Percentiles rank a stretch among this genome's conserved stretches.
Evolutionary conservation across 225 moss, liverwort and hornwort species (phyloP).

Genomic region (Sphagnum contortum): DNA sequence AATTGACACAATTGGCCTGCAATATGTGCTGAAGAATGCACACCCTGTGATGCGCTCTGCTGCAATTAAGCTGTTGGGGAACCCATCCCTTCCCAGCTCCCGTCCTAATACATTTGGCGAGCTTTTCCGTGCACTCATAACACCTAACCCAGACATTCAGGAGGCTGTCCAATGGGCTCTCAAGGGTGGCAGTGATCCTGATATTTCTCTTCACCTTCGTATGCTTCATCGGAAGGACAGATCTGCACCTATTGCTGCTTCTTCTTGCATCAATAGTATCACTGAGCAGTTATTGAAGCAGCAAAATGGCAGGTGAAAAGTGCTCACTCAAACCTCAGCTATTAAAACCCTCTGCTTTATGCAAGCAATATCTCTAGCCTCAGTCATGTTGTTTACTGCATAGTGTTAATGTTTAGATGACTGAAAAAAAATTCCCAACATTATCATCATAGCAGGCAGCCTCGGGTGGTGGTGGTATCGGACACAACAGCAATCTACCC

Average conservation of each 20-base stretch:
- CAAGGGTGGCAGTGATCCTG: conserved; percentile 41
- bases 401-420: too few species aligned
- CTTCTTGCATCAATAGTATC: conserved; percentile 34
- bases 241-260: conserved; percentile 23
- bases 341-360: background rate
- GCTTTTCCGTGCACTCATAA: conserved; percentile 49
- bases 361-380: too few species aligned
- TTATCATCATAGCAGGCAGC: conserved; percentile 10
- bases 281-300: background rate
- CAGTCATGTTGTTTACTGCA: too few species aligned
- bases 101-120: conserved; percentile 74
- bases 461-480: conserved; percentile 55
- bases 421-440: too few species aligned
- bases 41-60: conserved; percentile 49
- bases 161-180: conserved; percentile 63
- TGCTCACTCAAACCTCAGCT: too few species aligned
- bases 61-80: conserved; percentile 41
- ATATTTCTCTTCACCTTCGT: conserved; percentile 58
- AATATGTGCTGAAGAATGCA: conserved; percentile 53
- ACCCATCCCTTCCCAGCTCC: conserved; percentile 49
- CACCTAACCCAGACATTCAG: conserved; percentile 34
- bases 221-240: conserved; percentile 50
- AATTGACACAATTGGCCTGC: conserved; percentile 41
- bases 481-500: conserved; percentile 45
- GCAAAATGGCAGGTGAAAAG: conserved; percentile 17